These are phyloP conservation scores for Naganishia vaughanmartiniae DNA, from an alignment of 768 basidiomycete species.

Conservation along the genomic window DNA sequence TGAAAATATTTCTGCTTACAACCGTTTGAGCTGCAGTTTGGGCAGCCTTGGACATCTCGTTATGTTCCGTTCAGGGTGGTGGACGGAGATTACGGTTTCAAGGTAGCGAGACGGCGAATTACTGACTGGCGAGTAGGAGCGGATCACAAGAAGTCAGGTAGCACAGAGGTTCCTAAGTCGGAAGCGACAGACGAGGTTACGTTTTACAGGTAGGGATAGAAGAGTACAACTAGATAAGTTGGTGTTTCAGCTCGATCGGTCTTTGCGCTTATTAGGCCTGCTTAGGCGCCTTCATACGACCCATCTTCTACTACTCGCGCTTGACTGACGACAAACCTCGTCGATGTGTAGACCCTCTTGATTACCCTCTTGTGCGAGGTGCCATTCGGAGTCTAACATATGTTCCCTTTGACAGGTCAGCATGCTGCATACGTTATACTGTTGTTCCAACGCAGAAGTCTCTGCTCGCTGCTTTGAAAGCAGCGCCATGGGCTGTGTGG, in stretches of 20 bases:
- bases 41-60: conserved; percentile 9
- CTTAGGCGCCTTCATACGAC: not conserved
- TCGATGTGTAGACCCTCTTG: no score
- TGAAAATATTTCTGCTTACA: not conserved
- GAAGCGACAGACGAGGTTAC: not conserved
- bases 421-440: not conserved
- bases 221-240: not conserved
- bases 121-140: not conserved
- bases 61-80: not conserved
- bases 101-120: not conserved
- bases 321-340: not conserved
- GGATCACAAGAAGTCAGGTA: not conserved
- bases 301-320: not conserved
- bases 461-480: no score
- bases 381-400: no score
- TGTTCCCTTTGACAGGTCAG: not conserved
- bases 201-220: not conserved
- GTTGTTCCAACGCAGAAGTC: not conserved
- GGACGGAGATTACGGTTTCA: not conserved
- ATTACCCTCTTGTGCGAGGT: not conserved
- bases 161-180: no score
- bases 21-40: conserved; percentile 21
- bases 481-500: no score
- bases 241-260: conserved; percentile 3
- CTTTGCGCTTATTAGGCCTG: not conserved